A percentile compares a stretch with the other conserved stretches of the same genome.
Conservation (phyloP, 495 filamentous ascomycete species). For the Baudoinia panamericana region DNA sequence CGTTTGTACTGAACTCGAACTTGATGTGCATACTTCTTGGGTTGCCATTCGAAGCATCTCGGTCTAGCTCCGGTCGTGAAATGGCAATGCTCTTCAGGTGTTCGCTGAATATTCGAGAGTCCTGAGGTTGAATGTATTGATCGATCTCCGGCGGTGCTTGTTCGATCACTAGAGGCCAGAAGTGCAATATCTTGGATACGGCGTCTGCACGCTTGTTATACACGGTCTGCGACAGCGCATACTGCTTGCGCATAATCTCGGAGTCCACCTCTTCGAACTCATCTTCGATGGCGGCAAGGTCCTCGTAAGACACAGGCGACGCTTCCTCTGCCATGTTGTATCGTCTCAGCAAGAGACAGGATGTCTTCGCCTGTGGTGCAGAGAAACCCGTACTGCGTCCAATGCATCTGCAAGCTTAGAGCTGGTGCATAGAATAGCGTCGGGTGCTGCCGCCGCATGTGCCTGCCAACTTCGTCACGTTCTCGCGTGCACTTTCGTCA, state of each 20-base stretch:
- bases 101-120: conserved; percentile 52
- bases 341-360: neutral
- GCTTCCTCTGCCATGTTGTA: conserved; percentile 22
- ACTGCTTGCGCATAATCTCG: conserved; percentile 50
- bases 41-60: conserved; percentile 22
- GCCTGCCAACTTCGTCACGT: too few species aligned
- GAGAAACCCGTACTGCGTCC: neutral
- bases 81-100: conserved; percentile 53
- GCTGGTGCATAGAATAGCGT: too few species aligned
- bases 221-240: conserved; percentile 39
- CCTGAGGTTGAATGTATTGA: conserved; percentile 65
- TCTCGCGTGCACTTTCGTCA: too few species aligned
- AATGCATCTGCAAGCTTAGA: neutral
- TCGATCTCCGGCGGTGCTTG: conserved; percentile 72
- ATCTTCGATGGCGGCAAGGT: conserved; percentile 29
- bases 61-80: conserved; percentile 59
- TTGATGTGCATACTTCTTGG: conserved; percentile 51
- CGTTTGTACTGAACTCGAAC: conserved; percentile 54
- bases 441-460: too few species aligned
- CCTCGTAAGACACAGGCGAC: conserved; percentile 24
- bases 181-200: conserved; percentile 57
- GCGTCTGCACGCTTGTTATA: conserved; percentile 59
- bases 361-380: neutral
- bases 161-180: conserved; percentile 81
- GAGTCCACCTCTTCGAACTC: conserved; percentile 58